Evolutionary conservation across 2,329 filamentous ascomycete species (phyloP).

Genomic region (Teratosphaeria viscida): DNA sequence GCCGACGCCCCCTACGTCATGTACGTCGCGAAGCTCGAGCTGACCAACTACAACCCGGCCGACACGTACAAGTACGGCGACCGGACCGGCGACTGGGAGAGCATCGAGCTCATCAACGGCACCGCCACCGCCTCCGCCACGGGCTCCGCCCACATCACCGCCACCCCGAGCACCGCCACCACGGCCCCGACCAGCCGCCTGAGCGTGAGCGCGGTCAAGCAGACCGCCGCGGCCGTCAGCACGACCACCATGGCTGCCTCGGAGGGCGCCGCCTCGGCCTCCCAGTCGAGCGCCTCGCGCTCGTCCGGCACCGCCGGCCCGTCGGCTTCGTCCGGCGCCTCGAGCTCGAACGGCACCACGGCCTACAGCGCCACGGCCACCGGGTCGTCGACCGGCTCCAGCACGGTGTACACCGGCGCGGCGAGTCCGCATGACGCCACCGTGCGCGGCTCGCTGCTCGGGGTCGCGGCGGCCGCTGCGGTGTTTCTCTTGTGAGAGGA

Average conservation of each 20-base stretch:
- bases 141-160: neutral
- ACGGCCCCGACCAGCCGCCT: constrained; percentile 19
- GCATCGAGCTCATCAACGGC: constrained; percentile 34
- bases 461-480: constrained; percentile 11
- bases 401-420: constrained; percentile 7
- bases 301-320: constrained; percentile 11
- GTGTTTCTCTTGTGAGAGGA: constrained; percentile 12
- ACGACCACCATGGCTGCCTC: constrained; percentile 17
- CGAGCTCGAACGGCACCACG: neutral
- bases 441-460: constrained; percentile 13
- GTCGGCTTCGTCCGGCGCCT: neutral
- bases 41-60: constrained; percentile 44
- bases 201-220: constrained; percentile 13
- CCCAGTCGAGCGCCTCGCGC: constrained; percentile 7
- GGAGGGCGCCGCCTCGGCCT: constrained; percentile 15
- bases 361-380: neutral
- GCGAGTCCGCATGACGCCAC: constrained; percentile 7
- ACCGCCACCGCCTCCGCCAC: constrained; percentile 1
- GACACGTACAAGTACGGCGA: constrained; percentile 42
- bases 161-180: constrained; percentile 2
- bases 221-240: constrained; percentile 12
- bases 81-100: constrained; percentile 36
- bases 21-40: constrained; percentile 40
- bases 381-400: constrained; percentile 5
- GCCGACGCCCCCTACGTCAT: constrained; percentile 36